Evolutionary conservation across 176 grass and related monocot species (phyloP), one percentile per base, ranked within the genome.

Genomic region (Elaeis guineensis): DNA sequence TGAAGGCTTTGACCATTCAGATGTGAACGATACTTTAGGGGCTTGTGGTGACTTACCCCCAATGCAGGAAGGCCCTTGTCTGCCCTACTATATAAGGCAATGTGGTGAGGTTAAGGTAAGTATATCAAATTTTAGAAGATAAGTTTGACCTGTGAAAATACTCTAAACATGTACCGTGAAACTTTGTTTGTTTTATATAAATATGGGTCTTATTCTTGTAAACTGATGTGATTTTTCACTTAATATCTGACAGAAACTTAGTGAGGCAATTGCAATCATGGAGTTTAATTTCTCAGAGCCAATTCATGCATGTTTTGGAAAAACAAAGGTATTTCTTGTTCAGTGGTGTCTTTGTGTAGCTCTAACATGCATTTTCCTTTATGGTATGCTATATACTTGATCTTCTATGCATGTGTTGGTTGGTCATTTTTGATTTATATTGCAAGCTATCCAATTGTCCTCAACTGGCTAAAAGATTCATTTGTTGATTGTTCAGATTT

Each of bases 21-120:
- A 72, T 25, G 86, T 80, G 70, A 96, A 96, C 52, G 78, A 84
- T 35, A 84, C 80, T 79, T 82, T 96, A 71, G 86, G 91, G 57
- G 86, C 86, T 51, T 96, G 91, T 26, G 91, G 91, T 50, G 61
- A 82, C 25, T 77, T 96, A 55, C 86, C 86, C 30, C 55, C 51
- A 77, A 71, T 67, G 58, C 67, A 79, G 44, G 72, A 86, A 67
- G 80, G 86, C 32, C 86, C 86, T 83, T 84, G 82, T 54, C 67
- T 90, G 6, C 83, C 91, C 6, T 87, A 84, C 50, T 82, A 90
- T 60, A 60, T 87, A 54, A 90, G 91, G 91, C 91, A 96, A 72
- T 90, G 91, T 69, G 91, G 91, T 72, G 32, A 82, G 59, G 69
- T 80, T 16, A 75, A 96, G 86, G 91, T 90, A 73, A 57, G 35